Evolutionary conservation across 768 basidiomycete species (phyloP), one percentile per base, ranked within the genome.

Genomic region (Tricholomella constricta): DNA sequence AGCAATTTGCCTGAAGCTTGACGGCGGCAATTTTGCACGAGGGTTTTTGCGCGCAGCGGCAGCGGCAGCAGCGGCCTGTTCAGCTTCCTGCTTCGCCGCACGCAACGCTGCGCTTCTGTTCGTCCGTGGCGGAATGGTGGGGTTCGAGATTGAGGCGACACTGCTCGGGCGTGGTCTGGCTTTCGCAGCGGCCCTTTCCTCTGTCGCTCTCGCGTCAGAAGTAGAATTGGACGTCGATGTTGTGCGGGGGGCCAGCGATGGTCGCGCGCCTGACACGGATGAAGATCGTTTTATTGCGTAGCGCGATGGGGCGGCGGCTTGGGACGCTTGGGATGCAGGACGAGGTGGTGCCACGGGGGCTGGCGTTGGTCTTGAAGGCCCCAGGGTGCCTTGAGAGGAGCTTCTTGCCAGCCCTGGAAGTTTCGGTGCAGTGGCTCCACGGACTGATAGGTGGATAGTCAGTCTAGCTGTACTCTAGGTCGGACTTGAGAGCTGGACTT

Each of bases 51-150:
- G 72, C 14, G 70, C 69, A 26, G 71, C 72, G n/a, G 72, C 74
- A n/a, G 31, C 31, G 3, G 74, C 73, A 11, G 73, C 74, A 4
- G 74, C 72, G 1, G 65, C 68, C 17, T 68, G 67, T 62, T 80
- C 79, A 27, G 74, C 75, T 53, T 80, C 86, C 71, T 81, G 76
- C 73, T 91, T 91, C 55, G 85, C 86, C 10, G 77, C 81, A 20
- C 90, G 77, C 48, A 93, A 66, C 6, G 82, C 70, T 2, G 91
- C 89, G 60, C 86, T 91, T 66, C 79, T 84, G 68, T 94, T 94
- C 55, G 75, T 80, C 48, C 88, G 77, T 7, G 91, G 91, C 8
- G 69, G 67, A 54, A 91, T 88, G 4, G 77, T 74, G 1, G 91
- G 89, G 1, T 77, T 74, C 17, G 51, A 53, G 38, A 77, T 74